A percentile compares a stretch with the other conserved stretches of the same genome.
Conservation (phyloP, 257 asterid species). For the Nicotiana knightiana region DNA sequence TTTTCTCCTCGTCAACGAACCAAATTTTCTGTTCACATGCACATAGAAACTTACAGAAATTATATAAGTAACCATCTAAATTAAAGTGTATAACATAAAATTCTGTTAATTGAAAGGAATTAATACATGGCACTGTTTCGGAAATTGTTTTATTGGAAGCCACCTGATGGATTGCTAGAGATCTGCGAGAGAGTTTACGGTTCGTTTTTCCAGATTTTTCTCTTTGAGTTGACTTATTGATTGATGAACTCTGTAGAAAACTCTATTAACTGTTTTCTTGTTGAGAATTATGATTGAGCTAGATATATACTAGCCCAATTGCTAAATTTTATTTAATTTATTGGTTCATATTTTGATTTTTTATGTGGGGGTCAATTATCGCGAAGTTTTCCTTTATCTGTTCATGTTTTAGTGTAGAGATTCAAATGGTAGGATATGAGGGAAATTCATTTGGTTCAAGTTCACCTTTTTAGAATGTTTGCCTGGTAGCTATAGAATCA, state of each 20-base stretch:
- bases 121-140: constrained; percentile 42
- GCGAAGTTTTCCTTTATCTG: neutral
- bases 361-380: neutral
- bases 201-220: neutral
- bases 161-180: constrained; percentile 54
- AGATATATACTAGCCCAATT: neutral
- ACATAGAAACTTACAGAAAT: neutral
- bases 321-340: neutral
- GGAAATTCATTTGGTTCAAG: neutral
- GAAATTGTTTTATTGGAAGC: constrained; percentile 43
- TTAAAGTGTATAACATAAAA: neutral
- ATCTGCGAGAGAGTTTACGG: constrained; percentile 38
- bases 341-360: neutral
- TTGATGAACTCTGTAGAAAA: neutral
- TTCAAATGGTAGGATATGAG: neutral
- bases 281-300: neutral
- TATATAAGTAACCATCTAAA: neutral
- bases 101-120: neutral
- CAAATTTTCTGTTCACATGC: neutral
- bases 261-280: neutral
- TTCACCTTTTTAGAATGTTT: neutral
- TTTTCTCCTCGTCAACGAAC: neutral
- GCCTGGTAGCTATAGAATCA: no score
- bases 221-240: neutral
- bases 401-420: neutral